Conservation (phyloP, 495 filamentous ascomycete genomes). For the Aspergillus avenaceus region DNA sequence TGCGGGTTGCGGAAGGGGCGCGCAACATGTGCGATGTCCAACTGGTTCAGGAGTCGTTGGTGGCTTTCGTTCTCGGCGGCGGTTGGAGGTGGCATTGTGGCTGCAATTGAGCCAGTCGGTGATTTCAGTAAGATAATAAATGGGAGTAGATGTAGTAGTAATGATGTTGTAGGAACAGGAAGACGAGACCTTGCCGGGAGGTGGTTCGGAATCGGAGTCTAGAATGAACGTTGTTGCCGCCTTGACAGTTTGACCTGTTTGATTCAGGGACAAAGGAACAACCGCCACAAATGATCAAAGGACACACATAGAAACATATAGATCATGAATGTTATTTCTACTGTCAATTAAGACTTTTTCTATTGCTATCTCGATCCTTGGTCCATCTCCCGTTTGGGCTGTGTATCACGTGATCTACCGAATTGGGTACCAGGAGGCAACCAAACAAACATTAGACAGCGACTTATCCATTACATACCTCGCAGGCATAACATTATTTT, state of each 20-base stretch:
- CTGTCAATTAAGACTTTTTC: no score
- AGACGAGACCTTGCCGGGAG: neutral
- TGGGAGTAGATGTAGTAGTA: neutral
- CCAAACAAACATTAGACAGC: slow-evolving; percentile 13
- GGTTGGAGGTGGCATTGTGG: slow-evolving; percentile 42
- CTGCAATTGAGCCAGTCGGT: neutral
- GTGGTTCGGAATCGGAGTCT: neutral
- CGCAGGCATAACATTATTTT: slow-evolving; percentile 16
- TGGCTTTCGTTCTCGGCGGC: slow-evolving; percentile 46
- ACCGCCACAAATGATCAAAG: no score
- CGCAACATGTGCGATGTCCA: slow-evolving; percentile 77
- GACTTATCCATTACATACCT: neutral
- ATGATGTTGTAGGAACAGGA: neutral
- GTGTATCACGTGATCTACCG: neutral
- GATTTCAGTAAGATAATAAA: no score
- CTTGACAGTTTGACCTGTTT: no score
- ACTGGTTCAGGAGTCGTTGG: slow-evolving; percentile 68
- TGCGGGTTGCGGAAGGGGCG: slow-evolving; percentile 82
- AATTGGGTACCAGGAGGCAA: slow-evolving; percentile 1
- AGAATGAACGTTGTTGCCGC: neutral
- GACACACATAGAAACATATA: no score
- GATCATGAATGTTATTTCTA: no score
- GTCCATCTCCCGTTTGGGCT: neutral
- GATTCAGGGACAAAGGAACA: no score
- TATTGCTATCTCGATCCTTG: no score